Percentiles rank a stretch among this genome's conserved stretches.
These are phyloP conservation scores for Lonicera japonica DNA, from an alignment of 129 eudicot species.

Conservation along the genomic window DNA sequence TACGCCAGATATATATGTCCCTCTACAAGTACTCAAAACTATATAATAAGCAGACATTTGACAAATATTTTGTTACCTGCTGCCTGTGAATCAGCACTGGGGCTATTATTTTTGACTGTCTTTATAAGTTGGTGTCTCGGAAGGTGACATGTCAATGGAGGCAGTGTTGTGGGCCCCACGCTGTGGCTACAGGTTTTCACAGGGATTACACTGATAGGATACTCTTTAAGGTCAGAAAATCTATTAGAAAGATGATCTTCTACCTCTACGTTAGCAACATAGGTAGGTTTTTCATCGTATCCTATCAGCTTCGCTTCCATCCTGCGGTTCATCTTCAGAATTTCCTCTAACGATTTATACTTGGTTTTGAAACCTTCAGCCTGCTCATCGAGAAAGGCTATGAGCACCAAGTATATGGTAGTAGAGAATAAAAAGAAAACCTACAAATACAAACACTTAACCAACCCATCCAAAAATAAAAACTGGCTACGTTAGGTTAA, in stretches of 20 bases:
- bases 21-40: too few species aligned
- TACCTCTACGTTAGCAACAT: conserved; percentile 20
- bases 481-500: background rate
- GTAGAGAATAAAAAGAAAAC: background rate
- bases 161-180: conserved; percentile 20
- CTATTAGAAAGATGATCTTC: conserved; percentile 15
- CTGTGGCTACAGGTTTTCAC: conserved; percentile 6
- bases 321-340: conserved; percentile 36
- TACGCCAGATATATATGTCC: too few species aligned
- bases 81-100: conserved; percentile 12
- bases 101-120: conserved; percentile 5
- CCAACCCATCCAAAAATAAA: too few species aligned
- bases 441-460: too few species aligned
- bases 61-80: conserved; percentile 29
- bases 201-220: conserved; percentile 13
- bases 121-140: background rate
- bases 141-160: conserved; percentile 1
- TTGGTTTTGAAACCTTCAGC: conserved; percentile 62
- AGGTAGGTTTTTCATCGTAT: conserved; percentile 50
- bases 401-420: background rate
- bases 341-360: conserved; percentile 56
- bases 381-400: conserved; percentile 33
- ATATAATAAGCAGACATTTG: background rate
- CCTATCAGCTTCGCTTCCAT: conserved; percentile 73
- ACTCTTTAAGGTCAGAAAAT: conserved; percentile 21